These are phyloP conservation scores for Flagelloscypha sp. DNA, from an alignment of 768 basidiomycete species.

Conservation along the genomic window DNA sequence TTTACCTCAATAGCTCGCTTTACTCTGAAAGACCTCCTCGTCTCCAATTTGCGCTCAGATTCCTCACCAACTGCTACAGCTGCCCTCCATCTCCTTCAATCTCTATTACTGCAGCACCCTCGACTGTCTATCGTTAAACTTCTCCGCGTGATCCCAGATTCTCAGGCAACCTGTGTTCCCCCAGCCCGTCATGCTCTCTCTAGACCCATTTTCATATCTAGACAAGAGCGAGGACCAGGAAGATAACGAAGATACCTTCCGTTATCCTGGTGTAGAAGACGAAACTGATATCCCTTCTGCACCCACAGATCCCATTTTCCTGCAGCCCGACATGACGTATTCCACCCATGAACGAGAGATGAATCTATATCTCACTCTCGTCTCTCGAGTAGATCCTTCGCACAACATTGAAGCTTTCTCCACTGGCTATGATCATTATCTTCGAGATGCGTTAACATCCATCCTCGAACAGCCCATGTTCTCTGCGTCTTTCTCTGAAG, in stretches of 20 bases:
- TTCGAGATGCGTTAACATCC: conserved; percentile 61
- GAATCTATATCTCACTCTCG: conserved; percentile 67
- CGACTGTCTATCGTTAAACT: conserved; percentile 57
- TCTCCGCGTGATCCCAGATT: conserved; percentile 60
- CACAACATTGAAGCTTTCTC: conserved; percentile 68
- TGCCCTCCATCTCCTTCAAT: conserved; percentile 74
- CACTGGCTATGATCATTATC: conserved; percentile 79
- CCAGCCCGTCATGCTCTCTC: conserved; percentile 36
- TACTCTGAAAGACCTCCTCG: conserved; percentile 82
- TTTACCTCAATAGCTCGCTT: conserved; percentile 84
- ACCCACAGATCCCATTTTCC: conserved; percentile 30
- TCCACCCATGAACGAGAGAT: conserved; percentile 82
- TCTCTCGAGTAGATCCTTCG: conserved; percentile 69
- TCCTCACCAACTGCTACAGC: conserved; percentile 60
- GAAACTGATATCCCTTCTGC: conserved; percentile 11
- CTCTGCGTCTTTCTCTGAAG: conserved; percentile 28
- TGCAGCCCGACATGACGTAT: conserved; percentile 64
- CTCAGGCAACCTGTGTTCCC: conserved; percentile 70
- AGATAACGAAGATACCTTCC: conserved; percentile 44
- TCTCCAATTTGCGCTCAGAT: conserved; percentile 68
- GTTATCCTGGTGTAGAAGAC: conserved; percentile 31
- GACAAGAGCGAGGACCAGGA: conserved; percentile 22
- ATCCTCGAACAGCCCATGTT: conserved; percentile 63
- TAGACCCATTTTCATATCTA: conserved; percentile 14
- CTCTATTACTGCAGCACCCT: conserved; percentile 66